Evolutionary conservation across 2,329 filamentous ascomycete genomes (phyloP).

Genomic region (Colletotrichum higginsianum): DNA sequence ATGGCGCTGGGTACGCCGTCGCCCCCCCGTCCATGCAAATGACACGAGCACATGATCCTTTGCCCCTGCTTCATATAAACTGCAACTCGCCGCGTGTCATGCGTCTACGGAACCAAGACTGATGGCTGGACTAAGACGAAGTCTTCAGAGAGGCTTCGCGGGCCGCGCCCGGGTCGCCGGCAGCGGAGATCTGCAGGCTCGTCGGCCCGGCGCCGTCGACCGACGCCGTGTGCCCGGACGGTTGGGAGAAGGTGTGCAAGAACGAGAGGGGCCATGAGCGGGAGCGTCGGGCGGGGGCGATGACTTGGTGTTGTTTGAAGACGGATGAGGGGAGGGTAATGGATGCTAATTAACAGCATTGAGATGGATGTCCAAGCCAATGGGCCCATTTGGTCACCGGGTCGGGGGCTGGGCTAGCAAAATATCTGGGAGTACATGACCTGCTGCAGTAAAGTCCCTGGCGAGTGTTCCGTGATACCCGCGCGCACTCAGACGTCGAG

Average conservation of each 20-base stretch:
- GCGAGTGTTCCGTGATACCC: too few species aligned
- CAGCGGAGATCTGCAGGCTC: background rate
- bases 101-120: background rate
- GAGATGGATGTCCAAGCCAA: background rate
- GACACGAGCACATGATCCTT: background rate
- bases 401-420: background rate
- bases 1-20: background rate
- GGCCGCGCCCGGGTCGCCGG: background rate
- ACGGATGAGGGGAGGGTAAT: background rate
- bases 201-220: background rate
- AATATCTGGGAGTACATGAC: too few species aligned
- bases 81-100: too few species aligned
- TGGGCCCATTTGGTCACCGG: background rate
- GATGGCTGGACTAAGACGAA: background rate
- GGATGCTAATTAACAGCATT: too few species aligned
- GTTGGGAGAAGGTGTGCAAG: background rate
- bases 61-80: background rate
- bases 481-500: too few species aligned
- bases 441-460: too few species aligned
- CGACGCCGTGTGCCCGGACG: conserved; percentile 9
- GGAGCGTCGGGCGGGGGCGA: background rate
- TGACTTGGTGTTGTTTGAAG: background rate
- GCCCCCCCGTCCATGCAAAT: background rate
- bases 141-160: background rate
- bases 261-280: background rate